Evolutionary conservation across 768 basidiomycete genomes (phyloP).

Genomic region (Agrocybe praecox): DNA sequence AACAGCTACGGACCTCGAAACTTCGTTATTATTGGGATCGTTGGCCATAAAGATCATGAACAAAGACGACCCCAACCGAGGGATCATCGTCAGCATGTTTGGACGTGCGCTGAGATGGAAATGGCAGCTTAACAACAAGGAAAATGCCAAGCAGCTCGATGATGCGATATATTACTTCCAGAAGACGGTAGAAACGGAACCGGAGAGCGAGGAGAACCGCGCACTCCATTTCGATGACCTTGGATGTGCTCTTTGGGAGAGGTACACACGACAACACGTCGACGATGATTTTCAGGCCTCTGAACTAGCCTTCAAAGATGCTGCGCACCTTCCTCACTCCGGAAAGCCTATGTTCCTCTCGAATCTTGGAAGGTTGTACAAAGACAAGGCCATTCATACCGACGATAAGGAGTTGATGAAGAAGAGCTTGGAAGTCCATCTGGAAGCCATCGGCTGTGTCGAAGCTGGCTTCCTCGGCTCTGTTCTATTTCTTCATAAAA

Average conservation of each 20-base stretch:
- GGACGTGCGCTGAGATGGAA: conserved; percentile 8
- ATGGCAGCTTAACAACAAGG: conserved; percentile 9
- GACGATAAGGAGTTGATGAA: not conserved
- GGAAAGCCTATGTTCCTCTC: conserved; percentile 13
- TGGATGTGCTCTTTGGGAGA: conserved; percentile 10
- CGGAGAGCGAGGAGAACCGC: conserved; percentile 8
- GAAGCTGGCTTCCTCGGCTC: conserved; percentile 9
- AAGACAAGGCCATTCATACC: conserved; percentile 6
- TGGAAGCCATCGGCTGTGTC: conserved; percentile 6
- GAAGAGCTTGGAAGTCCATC: conserved; percentile 4
- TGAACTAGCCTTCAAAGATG: not conserved
- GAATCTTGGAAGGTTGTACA: conserved; percentile 10
- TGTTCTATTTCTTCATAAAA: conserved; percentile 4
- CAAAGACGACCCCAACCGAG: conserved; percentile 18
- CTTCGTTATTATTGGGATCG: conserved; percentile 6
- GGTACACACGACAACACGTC: not conserved
- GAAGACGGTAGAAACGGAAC: conserved; percentile 12
- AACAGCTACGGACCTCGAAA: not conserved
- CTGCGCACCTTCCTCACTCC: conserved; percentile 5
- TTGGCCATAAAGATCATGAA: conserved; percentile 13
- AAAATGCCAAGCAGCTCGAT: conserved; percentile 9
- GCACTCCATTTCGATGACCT: conserved; percentile 16
- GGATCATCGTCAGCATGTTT: conserved; percentile 14
- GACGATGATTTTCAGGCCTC: conserved; percentile 9
- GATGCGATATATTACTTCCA: conserved; percentile 17